phyloP scores from a whole-genome alignment of 2,329 filamentous ascomycete species.

The Sordariomycetes sp. region DNA sequence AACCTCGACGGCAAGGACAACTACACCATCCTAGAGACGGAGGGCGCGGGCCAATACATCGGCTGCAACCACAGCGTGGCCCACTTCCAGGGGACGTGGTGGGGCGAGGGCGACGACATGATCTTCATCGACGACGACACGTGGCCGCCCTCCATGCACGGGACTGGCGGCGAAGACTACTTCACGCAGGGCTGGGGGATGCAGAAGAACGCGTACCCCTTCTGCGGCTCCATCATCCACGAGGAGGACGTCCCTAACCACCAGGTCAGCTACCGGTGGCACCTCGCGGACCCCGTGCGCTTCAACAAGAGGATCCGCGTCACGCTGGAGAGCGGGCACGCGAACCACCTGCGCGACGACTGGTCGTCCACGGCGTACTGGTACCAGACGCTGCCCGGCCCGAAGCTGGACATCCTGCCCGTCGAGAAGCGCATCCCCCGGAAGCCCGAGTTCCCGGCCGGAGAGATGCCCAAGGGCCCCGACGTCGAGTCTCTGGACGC shows the following conservation, averaged over 20 bases:
- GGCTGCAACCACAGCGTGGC: conserved; percentile 18
- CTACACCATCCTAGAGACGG: conserved; percentile 17
- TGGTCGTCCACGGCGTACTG: conserved; percentile 18
- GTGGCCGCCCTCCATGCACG: conserved; percentile 19
- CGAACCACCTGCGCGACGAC: conserved; percentile 17
- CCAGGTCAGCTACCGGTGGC: conserved; percentile 19
- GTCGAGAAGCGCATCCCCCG: conserved; percentile 11
- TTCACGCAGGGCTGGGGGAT: conserved; percentile 20
- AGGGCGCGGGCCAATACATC: conserved; percentile 16
- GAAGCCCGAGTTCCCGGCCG: conserved; percentile 9
- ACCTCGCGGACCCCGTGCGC: conserved; percentile 17
- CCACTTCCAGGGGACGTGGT: conserved; percentile 19
- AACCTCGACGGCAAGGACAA: conserved; percentile 16
- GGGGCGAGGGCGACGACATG: conserved; percentile 20
- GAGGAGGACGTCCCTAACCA: conserved; percentile 17
- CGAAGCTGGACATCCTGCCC: conserved; percentile 14
- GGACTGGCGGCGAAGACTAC: conserved; percentile 19
- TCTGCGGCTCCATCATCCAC: conserved; percentile 18
- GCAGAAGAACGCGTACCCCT: conserved; percentile 20
- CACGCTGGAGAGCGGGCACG: conserved; percentile 15
- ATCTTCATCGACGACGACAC: conserved; percentile 20
- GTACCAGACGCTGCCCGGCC: conserved; percentile 18
- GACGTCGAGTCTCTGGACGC: background rate
- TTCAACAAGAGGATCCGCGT: conserved; percentile 16
- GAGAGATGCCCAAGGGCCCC: conserved; percentile 5